Conservation (phyloP, 257 asterid genomes). For the Lycium barbarum region DNA sequence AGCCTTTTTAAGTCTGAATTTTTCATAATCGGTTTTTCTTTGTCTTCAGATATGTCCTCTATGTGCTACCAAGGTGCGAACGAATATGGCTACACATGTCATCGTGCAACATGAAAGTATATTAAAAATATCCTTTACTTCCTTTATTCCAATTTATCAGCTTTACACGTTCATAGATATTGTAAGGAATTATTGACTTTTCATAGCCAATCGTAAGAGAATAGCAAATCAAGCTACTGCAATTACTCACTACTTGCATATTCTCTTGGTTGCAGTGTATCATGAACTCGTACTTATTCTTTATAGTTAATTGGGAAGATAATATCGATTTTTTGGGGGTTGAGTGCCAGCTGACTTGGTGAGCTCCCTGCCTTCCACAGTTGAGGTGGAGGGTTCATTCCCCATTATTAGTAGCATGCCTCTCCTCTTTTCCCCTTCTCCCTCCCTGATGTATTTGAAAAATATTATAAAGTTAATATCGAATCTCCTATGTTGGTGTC, state of each 20-base stretch:
- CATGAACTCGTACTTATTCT: background rate
- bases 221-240: slow-evolving; percentile 18
- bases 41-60: slow-evolving; percentile 87
- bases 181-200: slow-evolving; percentile 11
- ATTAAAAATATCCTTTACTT: slow-evolving; percentile 85
- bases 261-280: slow-evolving; percentile 22
- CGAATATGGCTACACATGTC: slow-evolving; percentile 87
- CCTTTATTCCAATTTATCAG: slow-evolving; percentile 12
- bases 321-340: background rate
- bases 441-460: background rate
- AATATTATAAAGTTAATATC: background rate
- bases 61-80: slow-evolving; percentile 70
- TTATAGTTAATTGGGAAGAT: background rate
- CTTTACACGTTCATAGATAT: background rate
- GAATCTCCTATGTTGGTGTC: background rate
- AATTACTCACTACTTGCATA: background rate
- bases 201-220: slow-evolving; percentile 20
- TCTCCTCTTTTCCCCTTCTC: background rate
- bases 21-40: slow-evolving; percentile 37
- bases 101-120: slow-evolving; percentile 77
- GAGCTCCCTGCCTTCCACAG: slow-evolving; percentile 1
- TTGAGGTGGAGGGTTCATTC: slow-evolving; percentile 11
- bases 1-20: background rate
- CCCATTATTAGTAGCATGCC: background rate
- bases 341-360: background rate